These are phyloP conservation scores for Mycosarcoma maydis DNA, from an alignment of 1,284 basidiomycete genomes.

Conservation along the genomic window DNA sequence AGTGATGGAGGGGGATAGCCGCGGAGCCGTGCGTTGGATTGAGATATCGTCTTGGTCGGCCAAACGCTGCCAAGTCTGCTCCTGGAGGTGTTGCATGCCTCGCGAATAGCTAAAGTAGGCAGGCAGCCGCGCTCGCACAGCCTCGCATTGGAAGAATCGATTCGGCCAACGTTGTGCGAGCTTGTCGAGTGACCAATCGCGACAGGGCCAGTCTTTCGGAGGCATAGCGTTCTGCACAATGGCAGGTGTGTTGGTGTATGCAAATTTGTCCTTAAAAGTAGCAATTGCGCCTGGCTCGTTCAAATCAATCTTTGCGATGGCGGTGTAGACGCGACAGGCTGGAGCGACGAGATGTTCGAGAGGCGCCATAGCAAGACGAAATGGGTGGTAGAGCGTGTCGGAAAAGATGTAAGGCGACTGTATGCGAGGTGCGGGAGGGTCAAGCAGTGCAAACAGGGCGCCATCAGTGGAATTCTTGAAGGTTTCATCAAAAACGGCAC, in stretches of 20 bases:
- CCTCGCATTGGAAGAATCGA: conserved; percentile 60
- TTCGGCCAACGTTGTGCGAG: conserved; percentile 43
- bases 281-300: conserved; percentile 28
- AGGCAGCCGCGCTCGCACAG: conserved; percentile 38
- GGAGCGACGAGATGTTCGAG: conserved; percentile 44
- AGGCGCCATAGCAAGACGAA: conserved; percentile 50
- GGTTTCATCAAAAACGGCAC: conserved; percentile 23
- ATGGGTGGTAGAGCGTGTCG: conserved; percentile 58
- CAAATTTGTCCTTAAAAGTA: conserved; percentile 28
- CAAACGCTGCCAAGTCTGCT: conserved; percentile 36
- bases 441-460: conserved; percentile 24
- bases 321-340: conserved; percentile 30
- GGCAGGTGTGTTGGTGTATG: conserved; percentile 46
- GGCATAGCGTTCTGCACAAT: conserved; percentile 56
- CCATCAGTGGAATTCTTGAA: conserved; percentile 24
- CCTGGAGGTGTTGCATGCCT: conserved; percentile 41
- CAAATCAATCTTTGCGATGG: conserved; percentile 48
- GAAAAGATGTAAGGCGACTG: conserved; percentile 55
- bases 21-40: background rate
- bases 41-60: conserved; percentile 20
- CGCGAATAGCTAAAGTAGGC: conserved; percentile 58
- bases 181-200: conserved; percentile 53
- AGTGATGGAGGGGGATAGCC: background rate
- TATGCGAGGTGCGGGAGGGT: conserved; percentile 23
- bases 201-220: conserved; percentile 50